Base-by-base conservation (phyloP, 306 rosid species). In the Inga oerstediana region DNA sequence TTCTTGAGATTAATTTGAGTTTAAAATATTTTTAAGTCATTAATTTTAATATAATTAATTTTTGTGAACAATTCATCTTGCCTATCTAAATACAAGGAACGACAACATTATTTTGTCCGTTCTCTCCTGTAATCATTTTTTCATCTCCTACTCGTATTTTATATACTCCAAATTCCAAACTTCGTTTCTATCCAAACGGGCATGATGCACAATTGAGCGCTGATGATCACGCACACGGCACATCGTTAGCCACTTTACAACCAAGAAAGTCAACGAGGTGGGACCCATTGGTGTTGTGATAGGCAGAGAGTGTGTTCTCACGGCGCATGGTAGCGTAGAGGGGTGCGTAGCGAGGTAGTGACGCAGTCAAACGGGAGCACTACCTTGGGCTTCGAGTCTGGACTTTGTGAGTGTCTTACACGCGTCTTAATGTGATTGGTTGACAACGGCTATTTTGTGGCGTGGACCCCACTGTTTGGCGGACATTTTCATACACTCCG, bases 231-330 rank as follows among this genome's bases (percentile, higher is more conserved):
- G 27, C 62, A 56, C 48, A 45, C 59, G 59, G 59, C 59, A 52
- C 8, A 11, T 10, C 37, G 27, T 80, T 9, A 22, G 34, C 66
- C 34, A 59, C 32, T 59, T 88, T 82, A 46, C 44, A 75, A 70
- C 66, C 62, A 59, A 45, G 41, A n/a, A 80, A 82, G 93, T 91
- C 97, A 92, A 92, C 93, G 81, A 52, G 0, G 66, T 75, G 85
- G 94, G 91, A 43, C 87, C 88, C n/a, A 34, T 19, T 2, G 75
- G 30, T 68, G 74, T 7, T 49, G 32, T 10, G 11, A 15, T 11
- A 32, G 71, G 43, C 6, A 8, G 48, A 17, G 65, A 45, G 72
- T 32, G 87, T 54, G 85, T 61, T 20, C 76, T 71, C 49, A 54
- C 15, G 32, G 92, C 82, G 88, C 85, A 79, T 35, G 85, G 20